Evolutionary conservation across 805 yeast genomes (phyloP).

Genomic region (Pichia cephalocereana): DNA sequence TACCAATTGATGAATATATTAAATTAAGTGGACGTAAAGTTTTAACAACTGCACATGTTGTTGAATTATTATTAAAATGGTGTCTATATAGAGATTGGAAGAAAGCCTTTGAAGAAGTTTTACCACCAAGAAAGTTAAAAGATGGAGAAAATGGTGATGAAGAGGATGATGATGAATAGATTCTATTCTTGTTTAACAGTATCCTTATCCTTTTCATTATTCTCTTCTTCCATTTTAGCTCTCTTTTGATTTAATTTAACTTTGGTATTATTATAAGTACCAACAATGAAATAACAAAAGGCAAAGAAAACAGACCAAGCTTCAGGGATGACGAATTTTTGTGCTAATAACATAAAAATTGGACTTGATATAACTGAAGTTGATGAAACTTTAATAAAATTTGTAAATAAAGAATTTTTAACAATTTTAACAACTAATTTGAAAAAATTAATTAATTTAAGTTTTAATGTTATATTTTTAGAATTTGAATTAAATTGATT

Average conservation of each 20-base stretch:
- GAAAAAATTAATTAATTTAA: constrained; percentile 12
- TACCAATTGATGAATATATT: constrained; percentile 83
- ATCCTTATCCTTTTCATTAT: background rate
- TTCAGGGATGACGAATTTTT: constrained; percentile 45
- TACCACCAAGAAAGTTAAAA: constrained; percentile 66
- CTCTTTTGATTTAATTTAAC: constrained; percentile 28
- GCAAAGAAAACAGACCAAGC: constrained; percentile 59
- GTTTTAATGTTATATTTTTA: background rate
- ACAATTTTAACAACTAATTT: constrained; percentile 13
- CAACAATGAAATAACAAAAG: constrained; percentile 47
- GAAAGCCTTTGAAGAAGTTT: constrained; percentile 72
- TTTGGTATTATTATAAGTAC: constrained; percentile 52
- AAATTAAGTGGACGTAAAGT: constrained; percentile 80
- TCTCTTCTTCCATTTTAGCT: background rate
- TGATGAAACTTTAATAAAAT: constrained; percentile 37
- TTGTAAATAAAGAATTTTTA: constrained; percentile 29
- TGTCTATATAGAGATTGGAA: constrained; percentile 77
- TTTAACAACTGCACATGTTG: constrained; percentile 91
- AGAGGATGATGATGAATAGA: background rate
- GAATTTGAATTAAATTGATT: background rate
- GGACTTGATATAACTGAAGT: constrained; percentile 49
- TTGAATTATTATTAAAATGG: constrained; percentile 76
- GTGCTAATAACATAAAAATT: constrained; percentile 44
- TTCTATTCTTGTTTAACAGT: background rate
- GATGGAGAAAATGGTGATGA: background rate